Evolutionary conservation across 2,329 filamentous ascomycete species (phyloP), one percentile per base, ranked within the genome.

Genomic region (Neonectria faginata): DNA sequence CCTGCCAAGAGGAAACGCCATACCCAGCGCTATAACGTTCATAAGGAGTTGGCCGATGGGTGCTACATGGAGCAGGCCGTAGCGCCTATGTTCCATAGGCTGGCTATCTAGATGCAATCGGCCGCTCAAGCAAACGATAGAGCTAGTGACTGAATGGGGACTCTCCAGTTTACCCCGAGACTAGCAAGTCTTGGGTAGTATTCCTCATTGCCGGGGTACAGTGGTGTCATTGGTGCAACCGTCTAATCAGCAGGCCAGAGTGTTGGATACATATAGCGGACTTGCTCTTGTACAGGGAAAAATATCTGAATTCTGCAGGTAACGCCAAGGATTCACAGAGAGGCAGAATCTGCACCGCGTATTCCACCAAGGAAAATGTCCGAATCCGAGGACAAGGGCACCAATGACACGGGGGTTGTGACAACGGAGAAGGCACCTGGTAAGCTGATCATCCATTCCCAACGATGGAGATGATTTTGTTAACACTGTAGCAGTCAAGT

Each of bases 401-500:
- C 39, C n/a, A 9, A 10, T 7, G 39, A 42, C n/a, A 20, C n/a
- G n/a, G 10, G 39, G 18, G 39, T 42, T 42, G 39, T 11, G 8
- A 9, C 3, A 20, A 20, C 39, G 8, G n/a, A 42, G n/a, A 42
- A 11, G n/a, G n/a, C n/a, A 20, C 44, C 52, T 12, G 44, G 52
- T 57, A 36, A 52, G 22, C 31, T 8, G n/a, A 18, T n/a, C 9
- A 18, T 10, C 9, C 8, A 42, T 42, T 11, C 39, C 39, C 9
- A 42, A 11, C n/a, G 8, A 5, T 3, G 3, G 39, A 18, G 3
- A 20, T 3, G 14, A 39, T 16, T 2, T 14, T 36, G 10, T 9
- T 51, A 8, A 51, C 48, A 22, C 5, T n/a, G 2, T 8, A 14
- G 12, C 25, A 72, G 70, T 52, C 5, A 72, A 71, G 59, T 76